These are phyloP conservation scores for Leptomonas seymouri DNA, from an alignment of 208 protist species.

Conservation along the genomic window DNA sequence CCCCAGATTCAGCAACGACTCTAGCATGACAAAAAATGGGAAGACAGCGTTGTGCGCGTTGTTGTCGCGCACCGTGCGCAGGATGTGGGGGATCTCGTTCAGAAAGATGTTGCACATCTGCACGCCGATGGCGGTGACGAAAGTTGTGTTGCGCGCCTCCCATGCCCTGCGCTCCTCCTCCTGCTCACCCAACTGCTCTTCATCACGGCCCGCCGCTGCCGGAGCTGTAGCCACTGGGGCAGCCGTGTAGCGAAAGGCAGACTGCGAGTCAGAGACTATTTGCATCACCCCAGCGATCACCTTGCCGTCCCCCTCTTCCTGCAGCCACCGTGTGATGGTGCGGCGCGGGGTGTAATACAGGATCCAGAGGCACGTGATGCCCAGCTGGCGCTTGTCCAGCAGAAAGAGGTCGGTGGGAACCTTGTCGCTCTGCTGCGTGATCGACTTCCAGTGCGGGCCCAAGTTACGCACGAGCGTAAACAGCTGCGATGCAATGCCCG, in stretches of 20 bases:
- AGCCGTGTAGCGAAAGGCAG: conserved; percentile 67
- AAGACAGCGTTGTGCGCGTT: conserved; percentile 56
- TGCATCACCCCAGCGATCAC: conserved; percentile 69
- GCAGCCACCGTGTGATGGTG: conserved; percentile 55
- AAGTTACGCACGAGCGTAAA: conserved; percentile 57
- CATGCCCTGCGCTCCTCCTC: conserved; percentile 46
- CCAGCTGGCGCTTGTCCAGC: conserved; percentile 69
- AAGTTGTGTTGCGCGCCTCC: conserved; percentile 79
- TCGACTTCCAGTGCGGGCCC: conserved; percentile 65
- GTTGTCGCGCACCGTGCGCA: conserved; percentile 68
- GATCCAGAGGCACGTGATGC: conserved; percentile 76
- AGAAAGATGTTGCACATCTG: conserved; percentile 67
- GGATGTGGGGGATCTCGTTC: conserved; percentile 49
- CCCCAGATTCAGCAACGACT: conserved; percentile 69
- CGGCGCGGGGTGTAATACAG: conserved; percentile 70
- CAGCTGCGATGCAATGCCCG: conserved; percentile 74
- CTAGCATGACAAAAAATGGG: conserved; percentile 86
- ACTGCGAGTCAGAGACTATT: conserved; percentile 73
- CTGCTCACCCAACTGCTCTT: not conserved
- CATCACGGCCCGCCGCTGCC: not conserved
- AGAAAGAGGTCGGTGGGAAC: conserved; percentile 32
- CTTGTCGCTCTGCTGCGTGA: conserved; percentile 64
- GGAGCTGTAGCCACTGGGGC: not conserved
- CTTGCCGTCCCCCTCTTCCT: conserved; percentile 48
- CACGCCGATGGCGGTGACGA: conserved; percentile 72